A percentile compares a stretch with the other conserved stretches of the same genome.
phyloP scores from a whole-genome alignment of 176 grass and related monocot genomes.

The Aegilops sharonensis region DNA sequence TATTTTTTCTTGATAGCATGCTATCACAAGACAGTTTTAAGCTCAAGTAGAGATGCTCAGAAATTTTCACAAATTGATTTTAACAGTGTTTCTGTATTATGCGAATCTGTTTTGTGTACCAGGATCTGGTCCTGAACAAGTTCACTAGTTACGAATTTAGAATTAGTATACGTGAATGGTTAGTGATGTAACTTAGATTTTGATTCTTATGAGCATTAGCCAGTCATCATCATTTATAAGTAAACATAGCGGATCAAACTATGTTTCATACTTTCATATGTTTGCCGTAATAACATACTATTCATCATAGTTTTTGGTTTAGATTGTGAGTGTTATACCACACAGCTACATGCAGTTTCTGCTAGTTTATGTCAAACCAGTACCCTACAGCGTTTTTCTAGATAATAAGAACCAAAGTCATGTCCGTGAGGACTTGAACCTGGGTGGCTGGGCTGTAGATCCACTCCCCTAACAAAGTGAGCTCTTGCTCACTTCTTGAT shows the following conservation, averaged over 20 bases:
- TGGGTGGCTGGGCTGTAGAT: too few relatives aligned
- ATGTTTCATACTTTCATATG: not conserved
- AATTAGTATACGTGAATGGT: constrained; percentile 1
- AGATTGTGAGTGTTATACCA: constrained; percentile 2
- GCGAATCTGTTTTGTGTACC: not conserved
- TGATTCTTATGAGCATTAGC: constrained; percentile 1
- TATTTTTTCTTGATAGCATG: not conserved
- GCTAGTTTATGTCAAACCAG: not conserved
- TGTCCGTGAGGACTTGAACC: too few relatives aligned
- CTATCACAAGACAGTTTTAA: not conserved
- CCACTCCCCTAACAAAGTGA: too few relatives aligned
- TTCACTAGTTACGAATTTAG: not conserved
- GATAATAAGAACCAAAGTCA: too few relatives aligned
- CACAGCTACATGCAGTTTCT: constrained; percentile 3
- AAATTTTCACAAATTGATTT: not conserved
- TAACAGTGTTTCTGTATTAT: not conserved
- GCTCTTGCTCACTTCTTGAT: too few relatives aligned
- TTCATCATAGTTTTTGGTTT: constrained; percentile 3
- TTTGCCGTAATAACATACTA: not conserved
- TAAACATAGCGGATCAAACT: not conserved
- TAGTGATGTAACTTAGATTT: not conserved
- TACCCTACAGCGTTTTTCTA: too few relatives aligned
- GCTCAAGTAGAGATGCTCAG: not conserved
- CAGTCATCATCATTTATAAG: not conserved
- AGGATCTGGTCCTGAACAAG: constrained; percentile 2